These are phyloP conservation scores for Cryomyces minteri DNA, from an alignment of 495 filamentous ascomycete species.

Conservation along the genomic window DNA sequence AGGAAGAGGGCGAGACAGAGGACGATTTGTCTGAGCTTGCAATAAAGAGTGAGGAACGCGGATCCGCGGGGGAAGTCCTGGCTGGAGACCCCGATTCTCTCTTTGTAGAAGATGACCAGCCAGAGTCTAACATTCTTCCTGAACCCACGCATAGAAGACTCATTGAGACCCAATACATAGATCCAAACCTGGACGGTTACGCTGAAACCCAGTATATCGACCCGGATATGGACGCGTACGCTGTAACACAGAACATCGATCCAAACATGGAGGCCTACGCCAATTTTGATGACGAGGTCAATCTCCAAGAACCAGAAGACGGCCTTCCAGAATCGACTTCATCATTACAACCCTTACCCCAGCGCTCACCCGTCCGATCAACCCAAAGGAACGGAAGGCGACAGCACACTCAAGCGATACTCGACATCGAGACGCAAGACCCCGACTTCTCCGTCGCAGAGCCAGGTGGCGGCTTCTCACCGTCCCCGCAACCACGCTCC, in stretches of 20 bases:
- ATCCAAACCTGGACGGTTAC: too few species aligned
- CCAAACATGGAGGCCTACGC: neutral
- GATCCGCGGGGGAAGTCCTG: too few species aligned
- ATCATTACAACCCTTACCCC: neutral
- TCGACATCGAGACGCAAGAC: conserved; percentile 11
- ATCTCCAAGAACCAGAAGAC: neutral
- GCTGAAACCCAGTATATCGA: too few species aligned
- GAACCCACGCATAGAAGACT: too few species aligned
- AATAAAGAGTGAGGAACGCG: too few species aligned
- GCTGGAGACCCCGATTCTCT: too few species aligned
- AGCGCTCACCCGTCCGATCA: neutral
- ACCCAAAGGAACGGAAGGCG: neutral
- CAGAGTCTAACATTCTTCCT: too few species aligned
- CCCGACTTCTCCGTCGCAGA: conserved; percentile 7
- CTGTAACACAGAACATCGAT: neutral
- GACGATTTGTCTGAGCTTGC: neutral
- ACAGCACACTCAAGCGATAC: conserved; percentile 9
- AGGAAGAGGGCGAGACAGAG: neutral
- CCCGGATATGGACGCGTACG: too few species aligned
- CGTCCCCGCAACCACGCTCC: conserved; percentile 2
- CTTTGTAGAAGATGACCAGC: too few species aligned
- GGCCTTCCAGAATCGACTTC: neutral
- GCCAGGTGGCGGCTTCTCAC: neutral
- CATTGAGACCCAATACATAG: too few species aligned
- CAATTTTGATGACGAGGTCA: neutral